Evolutionary conservation across 192 early-diverging fungal genomes (phyloP).

Genomic region (Coemansia sp.): DNA sequence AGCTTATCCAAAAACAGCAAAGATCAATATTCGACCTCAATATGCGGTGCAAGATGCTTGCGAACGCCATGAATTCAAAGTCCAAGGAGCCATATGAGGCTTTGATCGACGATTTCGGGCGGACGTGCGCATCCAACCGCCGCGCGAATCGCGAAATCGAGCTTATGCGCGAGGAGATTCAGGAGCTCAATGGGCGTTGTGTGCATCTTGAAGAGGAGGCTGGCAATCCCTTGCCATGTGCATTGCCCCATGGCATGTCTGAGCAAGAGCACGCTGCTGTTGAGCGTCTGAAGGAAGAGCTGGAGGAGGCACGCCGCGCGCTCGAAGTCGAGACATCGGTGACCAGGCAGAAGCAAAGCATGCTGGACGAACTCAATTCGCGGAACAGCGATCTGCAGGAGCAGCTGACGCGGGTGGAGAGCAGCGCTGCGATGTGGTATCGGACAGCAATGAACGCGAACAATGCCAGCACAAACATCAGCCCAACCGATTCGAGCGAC

Average conservation of each 20-base stretch:
- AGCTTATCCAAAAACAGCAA: constrained; percentile 54
- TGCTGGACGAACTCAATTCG: constrained; percentile 28
- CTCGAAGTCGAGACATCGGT: constrained; percentile 16
- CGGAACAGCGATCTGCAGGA: constrained; percentile 30
- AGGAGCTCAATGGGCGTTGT: constrained; percentile 17
- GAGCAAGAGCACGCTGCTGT: constrained; percentile 14
- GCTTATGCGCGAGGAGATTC: constrained; percentile 16
- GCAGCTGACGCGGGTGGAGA: constrained; percentile 22
- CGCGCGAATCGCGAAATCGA: constrained; percentile 37
- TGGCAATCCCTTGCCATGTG: constrained; percentile 25
- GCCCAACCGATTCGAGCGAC: not conserved
- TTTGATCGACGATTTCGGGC: constrained; percentile 23
- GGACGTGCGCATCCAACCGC: constrained; percentile 50
- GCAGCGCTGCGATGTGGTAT: constrained; percentile 24
- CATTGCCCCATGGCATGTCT: constrained; percentile 20
- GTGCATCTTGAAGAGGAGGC: constrained; percentile 9
- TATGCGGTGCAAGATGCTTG: constrained; percentile 36
- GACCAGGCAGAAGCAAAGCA: constrained; percentile 9
- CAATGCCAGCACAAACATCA: constrained; percentile 5
- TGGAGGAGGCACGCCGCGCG: constrained; percentile 2
- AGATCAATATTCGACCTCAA: constrained; percentile 48
- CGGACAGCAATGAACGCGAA: constrained; percentile 5
- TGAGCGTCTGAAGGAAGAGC: constrained; percentile 11
- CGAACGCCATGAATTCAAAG: constrained; percentile 23
- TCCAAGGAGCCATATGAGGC: constrained; percentile 31